These are phyloP conservation scores for Fragaria ananassa DNA, from an alignment of 306 rosid genomes.

Conservation along the genomic window DNA sequence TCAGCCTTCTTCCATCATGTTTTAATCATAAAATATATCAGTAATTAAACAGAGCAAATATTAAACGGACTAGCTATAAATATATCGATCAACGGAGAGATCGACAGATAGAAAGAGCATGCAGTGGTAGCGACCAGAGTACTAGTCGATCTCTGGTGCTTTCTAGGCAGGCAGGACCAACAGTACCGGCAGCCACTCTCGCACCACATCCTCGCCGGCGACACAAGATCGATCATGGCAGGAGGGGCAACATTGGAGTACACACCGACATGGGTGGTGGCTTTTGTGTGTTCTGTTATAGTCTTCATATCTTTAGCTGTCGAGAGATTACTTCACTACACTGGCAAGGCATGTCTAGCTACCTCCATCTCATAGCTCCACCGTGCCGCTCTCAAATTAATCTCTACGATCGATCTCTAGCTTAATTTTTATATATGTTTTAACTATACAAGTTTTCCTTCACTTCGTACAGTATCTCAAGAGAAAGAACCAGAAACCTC, in stretches of 20 bases:
- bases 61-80: background rate
- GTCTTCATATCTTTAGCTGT: conserved; percentile 30
- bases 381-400: too few species aligned
- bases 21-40: too few species aligned
- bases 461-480: conserved; percentile 26
- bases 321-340: conserved; percentile 26
- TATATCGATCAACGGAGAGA: background rate
- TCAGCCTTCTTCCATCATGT: background rate
- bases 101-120: background rate
- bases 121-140: background rate
- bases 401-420: too few species aligned
- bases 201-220: background rate
- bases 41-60: background rate
- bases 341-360: conserved; percentile 29
- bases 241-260: conserved; percentile 33
- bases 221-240: conserved; percentile 20
- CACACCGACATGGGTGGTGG: conserved; percentile 42
- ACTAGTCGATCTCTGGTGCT: background rate
- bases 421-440: background rate
- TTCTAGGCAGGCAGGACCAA: background rate
- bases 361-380: background rate
- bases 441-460: background rate
- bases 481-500: conserved; percentile 38
- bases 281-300: conserved; percentile 31
- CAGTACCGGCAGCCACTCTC: background rate